A percentile compares a stretch with the other conserved stretches of the same genome.
Conservation (phyloP, 1,284 basidiomycete species). For the Ganoderma meredithae region DNA sequence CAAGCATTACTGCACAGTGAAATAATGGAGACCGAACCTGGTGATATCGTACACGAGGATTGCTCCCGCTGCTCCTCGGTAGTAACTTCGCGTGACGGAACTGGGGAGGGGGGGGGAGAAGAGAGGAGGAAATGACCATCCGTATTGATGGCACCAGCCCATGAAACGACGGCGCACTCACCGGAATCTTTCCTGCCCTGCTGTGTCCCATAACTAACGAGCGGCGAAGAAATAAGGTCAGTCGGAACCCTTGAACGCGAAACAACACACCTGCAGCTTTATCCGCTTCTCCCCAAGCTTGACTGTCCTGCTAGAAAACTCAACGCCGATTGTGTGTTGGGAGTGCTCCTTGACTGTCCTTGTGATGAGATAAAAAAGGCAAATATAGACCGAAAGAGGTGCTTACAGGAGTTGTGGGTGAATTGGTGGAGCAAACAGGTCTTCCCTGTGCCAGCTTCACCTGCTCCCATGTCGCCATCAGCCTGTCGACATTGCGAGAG, state of each 20-base stretch:
- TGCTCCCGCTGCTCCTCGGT: constrained; percentile 94
- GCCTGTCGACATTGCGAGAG: neutral
- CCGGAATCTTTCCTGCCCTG: constrained; percentile 94
- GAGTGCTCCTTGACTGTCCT: constrained; percentile 91
- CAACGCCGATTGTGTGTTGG: constrained; percentile 97
- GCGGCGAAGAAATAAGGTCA: neutral
- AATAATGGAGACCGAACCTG: constrained; percentile 60
- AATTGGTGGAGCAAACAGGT: constrained; percentile 96
- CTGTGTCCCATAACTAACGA: constrained; percentile 93
- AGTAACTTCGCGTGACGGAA: constrained; percentile 97
- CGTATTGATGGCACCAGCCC: constrained; percentile 15
- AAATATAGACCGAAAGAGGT: constrained; percentile 15
- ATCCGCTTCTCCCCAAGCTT: constrained; percentile 92
- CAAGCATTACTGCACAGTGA: constrained; percentile 10
- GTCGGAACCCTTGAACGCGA: neutral
- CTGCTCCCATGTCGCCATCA: constrained; percentile 48
- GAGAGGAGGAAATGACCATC: constrained; percentile 75
- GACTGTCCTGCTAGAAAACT: constrained; percentile 91
- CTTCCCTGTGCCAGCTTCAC: constrained; percentile 96
- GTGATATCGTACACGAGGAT: constrained; percentile 98
- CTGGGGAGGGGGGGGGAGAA: constrained; percentile 52
- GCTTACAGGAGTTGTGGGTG: constrained; percentile 88
- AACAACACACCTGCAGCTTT: constrained; percentile 82
- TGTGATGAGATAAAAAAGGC: constrained; percentile 17
- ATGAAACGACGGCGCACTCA: constrained; percentile 43